Evolutionary conservation across 2,329 filamentous ascomycete species (phyloP), one percentile per base, ranked within the genome.

Genomic region (Hirsutella minnesotensis): DNA sequence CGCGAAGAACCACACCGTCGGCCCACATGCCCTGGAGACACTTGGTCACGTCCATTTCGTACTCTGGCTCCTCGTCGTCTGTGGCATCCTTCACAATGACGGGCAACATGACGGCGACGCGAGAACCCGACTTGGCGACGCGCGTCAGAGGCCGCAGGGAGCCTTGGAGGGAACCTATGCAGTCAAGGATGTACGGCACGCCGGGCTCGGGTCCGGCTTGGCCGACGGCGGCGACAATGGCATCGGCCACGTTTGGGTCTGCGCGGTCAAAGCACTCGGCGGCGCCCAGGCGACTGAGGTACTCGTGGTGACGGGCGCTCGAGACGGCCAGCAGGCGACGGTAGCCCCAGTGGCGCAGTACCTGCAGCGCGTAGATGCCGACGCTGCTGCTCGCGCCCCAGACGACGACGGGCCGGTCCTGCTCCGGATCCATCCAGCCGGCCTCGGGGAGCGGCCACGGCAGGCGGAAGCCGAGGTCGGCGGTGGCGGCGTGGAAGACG

Each of bases 61-160:
- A 80, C 47, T 69, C 63, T 0, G 77, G 75, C 45, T 56, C 60
- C 16, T 66, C 58, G 1, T 60, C 61, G 4, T 67, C 62, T 0
- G 61, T 68, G 0, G 75, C 68, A 46, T 79, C 70, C 36, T 58
- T 65, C 37, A 77, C 49, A 44, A 81, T 75, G 15, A 81, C 68
- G 0, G 78, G 78, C 5, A 83, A 56, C 58, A 82, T 67, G 15
- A 80, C 58, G 0, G 76, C 78, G 0, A 81, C 73, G 20, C 58
- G 73, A 4, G 65, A 58, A 0, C 73, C 73, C 2, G 42, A 54
- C 45, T 65, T 57, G 0, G 72, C 74, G 20, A 82, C 60, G 48
- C 65, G 65, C 5, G 66, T 63, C 29, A 81, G 58, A 3, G 69
- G 73, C 27, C 51, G 50, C 5, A 79, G 48, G 5, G 68, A 70